phyloP scores from a whole-genome alignment of 768 basidiomycete species.

The Trametes gibbosa region DNA sequence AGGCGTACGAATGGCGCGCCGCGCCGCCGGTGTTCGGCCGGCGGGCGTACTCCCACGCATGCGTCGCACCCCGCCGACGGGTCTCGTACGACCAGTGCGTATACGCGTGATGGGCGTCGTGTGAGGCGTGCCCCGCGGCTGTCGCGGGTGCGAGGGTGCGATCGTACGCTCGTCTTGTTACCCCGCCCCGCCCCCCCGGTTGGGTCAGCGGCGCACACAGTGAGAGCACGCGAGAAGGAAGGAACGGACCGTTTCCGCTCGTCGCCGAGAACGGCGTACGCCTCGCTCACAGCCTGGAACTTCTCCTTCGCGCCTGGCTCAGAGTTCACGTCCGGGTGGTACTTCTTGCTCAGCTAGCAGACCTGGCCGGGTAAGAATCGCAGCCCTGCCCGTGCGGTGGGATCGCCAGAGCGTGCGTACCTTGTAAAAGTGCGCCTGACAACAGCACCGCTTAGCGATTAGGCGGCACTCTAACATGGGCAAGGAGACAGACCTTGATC shows the following conservation, averaged over 20 bases:
- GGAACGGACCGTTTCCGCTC: slow-evolving; percentile 40
- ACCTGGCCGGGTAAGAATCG: slow-evolving; percentile 7
- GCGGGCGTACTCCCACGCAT: slow-evolving; percentile 35
- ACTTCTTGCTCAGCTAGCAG: slow-evolving; percentile 44
- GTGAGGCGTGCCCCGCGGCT: not conserved
- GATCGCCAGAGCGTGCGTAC: slow-evolving; percentile 20
- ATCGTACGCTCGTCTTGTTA: slow-evolving; percentile 37
- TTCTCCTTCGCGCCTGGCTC: slow-evolving; percentile 38
- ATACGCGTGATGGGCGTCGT: slow-evolving; percentile 20
- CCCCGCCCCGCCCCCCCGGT: too few species aligned
- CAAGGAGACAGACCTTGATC: slow-evolving; percentile 32
- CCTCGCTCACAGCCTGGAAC: slow-evolving; percentile 47
- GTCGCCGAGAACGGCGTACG: slow-evolving; percentile 44
- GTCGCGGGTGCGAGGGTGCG: slow-evolving; percentile 21
- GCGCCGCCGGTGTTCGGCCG: slow-evolving; percentile 14
- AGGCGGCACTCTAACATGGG: not conserved
- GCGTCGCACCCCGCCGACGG: slow-evolving; percentile 34
- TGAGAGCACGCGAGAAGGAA: not conserved
- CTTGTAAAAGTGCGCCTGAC: slow-evolving; percentile 37
- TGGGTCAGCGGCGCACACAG: not conserved
- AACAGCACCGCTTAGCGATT: not conserved
- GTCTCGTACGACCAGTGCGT: slow-evolving; percentile 28
- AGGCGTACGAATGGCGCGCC: slow-evolving; percentile 12
- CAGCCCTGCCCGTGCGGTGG: not conserved
- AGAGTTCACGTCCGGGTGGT: slow-evolving; percentile 44